Percentiles rank a stretch among this genome's conserved stretches.
These are phyloP conservation scores for Calonectria hawksworthii DNA, from an alignment of 2,329 filamentous ascomycete genomes.

Conservation along the genomic window DNA sequence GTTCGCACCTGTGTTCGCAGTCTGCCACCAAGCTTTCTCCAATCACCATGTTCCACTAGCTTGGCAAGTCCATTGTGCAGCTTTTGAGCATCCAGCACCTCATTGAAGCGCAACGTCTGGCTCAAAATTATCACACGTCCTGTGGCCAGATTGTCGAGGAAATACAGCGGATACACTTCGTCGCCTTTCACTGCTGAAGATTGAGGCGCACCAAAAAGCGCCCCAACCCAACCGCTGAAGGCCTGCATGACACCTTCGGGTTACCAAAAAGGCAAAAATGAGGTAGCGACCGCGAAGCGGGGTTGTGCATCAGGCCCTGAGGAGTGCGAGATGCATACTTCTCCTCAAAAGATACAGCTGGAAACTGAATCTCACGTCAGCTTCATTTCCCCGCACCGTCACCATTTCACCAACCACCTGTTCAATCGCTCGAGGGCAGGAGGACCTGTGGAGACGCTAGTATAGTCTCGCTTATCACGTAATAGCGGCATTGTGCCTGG, in stretches of 20 bases:
- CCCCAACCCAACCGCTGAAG: not conserved
- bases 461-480: not conserved
- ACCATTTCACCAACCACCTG: not conserved
- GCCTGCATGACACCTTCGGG: not conserved
- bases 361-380: not conserved
- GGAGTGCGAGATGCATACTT: not conserved
- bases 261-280: not conserved
- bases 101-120: not conserved
- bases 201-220: not conserved
- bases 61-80: not conserved
- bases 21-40: conserved; percentile 60
- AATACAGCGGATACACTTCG: not conserved
- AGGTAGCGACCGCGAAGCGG: not conserved
- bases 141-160: not conserved
- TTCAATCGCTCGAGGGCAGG: no score
- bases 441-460: not conserved
- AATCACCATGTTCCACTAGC: conserved; percentile 49
- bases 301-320: not conserved
- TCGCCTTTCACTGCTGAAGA: not conserved
- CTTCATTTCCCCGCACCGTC: not conserved
- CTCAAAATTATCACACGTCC: not conserved
- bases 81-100: not conserved
- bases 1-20: conserved; percentile 54
- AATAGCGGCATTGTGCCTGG: not conserved
- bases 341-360: not conserved